Conservation (phyloP, 192 early-diverging fungal species). For the Rhizophagus clarus region DNA sequence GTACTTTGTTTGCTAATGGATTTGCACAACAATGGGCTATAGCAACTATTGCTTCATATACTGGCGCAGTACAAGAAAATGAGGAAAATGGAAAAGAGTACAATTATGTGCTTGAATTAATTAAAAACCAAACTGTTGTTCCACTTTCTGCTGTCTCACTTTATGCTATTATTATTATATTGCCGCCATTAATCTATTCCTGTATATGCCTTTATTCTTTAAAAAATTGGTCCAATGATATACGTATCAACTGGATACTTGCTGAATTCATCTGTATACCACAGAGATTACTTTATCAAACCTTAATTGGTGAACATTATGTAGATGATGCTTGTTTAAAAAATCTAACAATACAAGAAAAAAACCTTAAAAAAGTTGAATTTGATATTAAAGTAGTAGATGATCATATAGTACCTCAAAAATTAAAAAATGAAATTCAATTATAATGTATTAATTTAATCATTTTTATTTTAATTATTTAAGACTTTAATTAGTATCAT, state of each 20-base stretch:
- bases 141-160: background rate
- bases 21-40: conserved; percentile 2
- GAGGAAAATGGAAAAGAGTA: background rate
- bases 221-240: background rate
- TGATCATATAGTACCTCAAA: too few species aligned
- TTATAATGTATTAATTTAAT: too few species aligned
- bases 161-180: background rate
- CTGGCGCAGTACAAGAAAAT: background rate
- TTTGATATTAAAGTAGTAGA: background rate
- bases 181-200: background rate
- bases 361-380: background rate
- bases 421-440: too few species aligned
- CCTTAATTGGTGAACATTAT: background rate
- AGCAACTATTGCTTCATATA: background rate
- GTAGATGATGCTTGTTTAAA: background rate
- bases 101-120: background rate
- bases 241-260: background rate
- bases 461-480: too few species aligned
- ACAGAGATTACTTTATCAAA: background rate
- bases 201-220: background rate
- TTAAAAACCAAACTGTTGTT: background rate
- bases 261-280: conserved; percentile 3
- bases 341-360: background rate
- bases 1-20: background rate
- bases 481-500: too few species aligned